These are phyloP conservation scores for Hyphodiscus sp. DNA, from an alignment of 2,329 filamentous ascomycete genomes.

Conservation along the genomic window DNA sequence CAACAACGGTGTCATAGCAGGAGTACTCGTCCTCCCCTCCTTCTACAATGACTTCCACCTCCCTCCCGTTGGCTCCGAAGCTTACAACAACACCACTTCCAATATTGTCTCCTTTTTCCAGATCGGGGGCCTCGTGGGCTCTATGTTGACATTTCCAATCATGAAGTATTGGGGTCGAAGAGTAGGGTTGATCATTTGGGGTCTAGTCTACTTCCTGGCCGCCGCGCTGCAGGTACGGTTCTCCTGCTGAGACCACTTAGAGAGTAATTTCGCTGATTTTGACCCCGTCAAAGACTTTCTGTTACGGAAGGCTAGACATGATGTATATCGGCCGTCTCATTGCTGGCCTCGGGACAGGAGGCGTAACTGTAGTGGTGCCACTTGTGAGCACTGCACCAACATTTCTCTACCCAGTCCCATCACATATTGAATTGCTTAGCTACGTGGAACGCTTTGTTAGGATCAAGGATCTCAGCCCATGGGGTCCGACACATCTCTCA, in stretches of 20 bases:
- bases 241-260: background rate
- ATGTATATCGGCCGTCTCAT: slow-evolving; percentile 26
- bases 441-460: too few relatives aligned
- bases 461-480: too few relatives aligned
- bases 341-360: slow-evolving; percentile 22
- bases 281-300: slow-evolving; percentile 13
- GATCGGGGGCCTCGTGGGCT: slow-evolving; percentile 22
- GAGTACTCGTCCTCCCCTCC: slow-evolving; percentile 21
- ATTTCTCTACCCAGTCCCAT: background rate
- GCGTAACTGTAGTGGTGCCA: slow-evolving; percentile 21
- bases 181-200: slow-evolving; percentile 8
- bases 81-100: slow-evolving; percentile 17
- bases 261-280: background rate
- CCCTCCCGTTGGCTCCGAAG: slow-evolving; percentile 13
- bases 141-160: slow-evolving; percentile 16
- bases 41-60: slow-evolving; percentile 21
- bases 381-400: slow-evolving; percentile 11
- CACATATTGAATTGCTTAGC: background rate
- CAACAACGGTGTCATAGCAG: slow-evolving; percentile 23
- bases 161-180: slow-evolving; percentile 18
- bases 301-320: slow-evolving; percentile 12
- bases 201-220: slow-evolving; percentile 12
- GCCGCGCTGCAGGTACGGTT: slow-evolving; percentile 17
- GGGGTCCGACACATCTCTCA: background rate
- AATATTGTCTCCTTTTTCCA: slow-evolving; percentile 27